Evolutionary conservation across 2,329 filamentous ascomycete species (phyloP), one percentile per base, ranked within the genome.

Genomic region (Verticillium nubilum): DNA sequence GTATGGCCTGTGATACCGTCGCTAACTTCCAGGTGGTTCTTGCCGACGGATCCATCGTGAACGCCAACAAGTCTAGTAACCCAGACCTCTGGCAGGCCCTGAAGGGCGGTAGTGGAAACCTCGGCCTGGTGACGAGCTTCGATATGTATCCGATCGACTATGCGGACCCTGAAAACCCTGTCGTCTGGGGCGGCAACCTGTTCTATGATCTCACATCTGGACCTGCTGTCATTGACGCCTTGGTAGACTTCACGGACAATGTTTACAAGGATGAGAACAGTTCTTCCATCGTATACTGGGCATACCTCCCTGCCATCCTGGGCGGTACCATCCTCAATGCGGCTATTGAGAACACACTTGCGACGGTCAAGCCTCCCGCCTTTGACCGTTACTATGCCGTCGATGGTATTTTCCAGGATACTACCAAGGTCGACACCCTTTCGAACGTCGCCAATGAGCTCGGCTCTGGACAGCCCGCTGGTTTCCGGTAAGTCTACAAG

Each of bases 1-100:
- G 82, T 1, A 78, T 77, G 65, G 76, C 73, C 5, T 79, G 76
- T 57, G 79, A 82, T 62, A 77, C 73, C 12, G 73, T 80, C 6
- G 63, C 66, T 25, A 74, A 72, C 28, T 81, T 72, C 58, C 70
- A 83, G 63, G 71, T 85, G 4, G 80, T 85, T 0, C 70, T 81
- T 0, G 74, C 76, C 5, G 68, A 73, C 58, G 78, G 80, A 6
- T 59, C 64, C 2, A 72, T 82, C 33, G 67, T 80, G 28, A 72
- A 77, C 4, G 79, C 75, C 19, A 80, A 74, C 31, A 65, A 65
- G 1, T 61, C 67, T 0, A 62, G 71, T 6, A 73, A 80, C 59
- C 28, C 69, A 0, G 78, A 81, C 58, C 72, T 83, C 2, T 82
- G 71, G 67, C 73, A 71, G 62, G 79, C 77, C 0, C 68, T 81